Conservation (phyloP, 257 asterid species). For the Solanum chaucha region DNA sequence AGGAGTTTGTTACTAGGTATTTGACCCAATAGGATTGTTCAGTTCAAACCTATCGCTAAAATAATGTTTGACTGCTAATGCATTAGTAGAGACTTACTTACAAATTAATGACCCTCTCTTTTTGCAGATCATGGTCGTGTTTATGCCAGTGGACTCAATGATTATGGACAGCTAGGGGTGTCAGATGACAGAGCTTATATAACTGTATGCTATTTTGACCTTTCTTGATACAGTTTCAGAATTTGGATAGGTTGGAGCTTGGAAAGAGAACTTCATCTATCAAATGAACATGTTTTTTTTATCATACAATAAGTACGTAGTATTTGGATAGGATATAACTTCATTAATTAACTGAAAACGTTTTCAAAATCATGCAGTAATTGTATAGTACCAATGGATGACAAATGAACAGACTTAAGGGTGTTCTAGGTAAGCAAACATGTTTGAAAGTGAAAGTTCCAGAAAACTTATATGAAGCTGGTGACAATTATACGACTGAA, state of each 20-base stretch:
- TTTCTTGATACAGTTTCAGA: background rate
- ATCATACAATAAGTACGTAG: background rate
- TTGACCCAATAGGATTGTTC: background rate
- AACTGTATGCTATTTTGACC: slow-evolving; percentile 49
- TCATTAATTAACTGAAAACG: background rate
- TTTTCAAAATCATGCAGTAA: background rate
- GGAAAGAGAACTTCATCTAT: background rate
- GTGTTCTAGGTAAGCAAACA: background rate
- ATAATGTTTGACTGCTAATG: background rate
- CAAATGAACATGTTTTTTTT: background rate
- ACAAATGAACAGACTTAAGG: background rate
- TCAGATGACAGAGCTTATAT: slow-evolving; percentile 47
- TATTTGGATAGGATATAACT: background rate
- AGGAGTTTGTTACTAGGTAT: background rate
- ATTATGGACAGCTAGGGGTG: slow-evolving; percentile 87
- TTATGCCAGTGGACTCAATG: slow-evolving; percentile 91
- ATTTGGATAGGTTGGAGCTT: background rate
- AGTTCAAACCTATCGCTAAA: background rate
- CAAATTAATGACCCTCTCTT: slow-evolving; percentile 11
- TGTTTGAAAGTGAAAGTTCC: background rate
- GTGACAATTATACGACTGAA: background rate
- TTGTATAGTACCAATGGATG: background rate
- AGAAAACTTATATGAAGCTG: background rate
- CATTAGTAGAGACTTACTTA: slow-evolving; percentile 15
- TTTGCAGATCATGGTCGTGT: slow-evolving; percentile 77